Percentiles rank a stretch among this genome's conserved stretches.
phyloP scores from a whole-genome alignment of 139 green algal genomes.

The Edaphochlamys debaryana region DNA sequence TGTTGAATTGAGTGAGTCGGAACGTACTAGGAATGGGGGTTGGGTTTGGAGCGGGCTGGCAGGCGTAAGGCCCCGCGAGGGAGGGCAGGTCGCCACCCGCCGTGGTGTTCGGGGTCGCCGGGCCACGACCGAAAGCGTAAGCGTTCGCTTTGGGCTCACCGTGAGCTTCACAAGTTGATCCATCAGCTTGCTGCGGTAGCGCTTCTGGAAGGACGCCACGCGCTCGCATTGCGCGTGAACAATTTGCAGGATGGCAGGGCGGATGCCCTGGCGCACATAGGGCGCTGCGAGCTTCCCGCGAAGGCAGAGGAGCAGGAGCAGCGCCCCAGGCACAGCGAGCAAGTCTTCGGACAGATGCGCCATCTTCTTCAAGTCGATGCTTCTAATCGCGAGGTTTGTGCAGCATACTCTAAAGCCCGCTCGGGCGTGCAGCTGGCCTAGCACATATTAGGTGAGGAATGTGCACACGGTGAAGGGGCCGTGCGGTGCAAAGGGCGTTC shows the following conservation, averaged over 20 bases:
- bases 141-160: background rate
- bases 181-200: background rate
- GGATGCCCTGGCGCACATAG: background rate
- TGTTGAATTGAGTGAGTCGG: background rate
- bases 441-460: no score
- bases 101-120: no score
- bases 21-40: background rate
- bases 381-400: no score
- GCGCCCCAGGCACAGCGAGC: background rate
- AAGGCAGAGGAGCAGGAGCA: background rate
- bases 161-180: conserved; percentile 20
- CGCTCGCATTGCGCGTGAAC: background rate
- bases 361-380: no score
- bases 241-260: background rate
- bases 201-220: background rate
- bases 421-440: no score
- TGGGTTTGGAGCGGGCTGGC: background rate
- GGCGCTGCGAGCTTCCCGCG: background rate
- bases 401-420: no score
- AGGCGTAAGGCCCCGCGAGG: background rate
- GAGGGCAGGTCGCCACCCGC: no score
- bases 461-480: no score
- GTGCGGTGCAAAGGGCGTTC: no score
- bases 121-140: no score
- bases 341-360: background rate